Evolutionary conservation across 139 green algal species (phyloP), one percentile per base, ranked within the genome.

Genomic region (Monoraphidium neglectum): DNA sequence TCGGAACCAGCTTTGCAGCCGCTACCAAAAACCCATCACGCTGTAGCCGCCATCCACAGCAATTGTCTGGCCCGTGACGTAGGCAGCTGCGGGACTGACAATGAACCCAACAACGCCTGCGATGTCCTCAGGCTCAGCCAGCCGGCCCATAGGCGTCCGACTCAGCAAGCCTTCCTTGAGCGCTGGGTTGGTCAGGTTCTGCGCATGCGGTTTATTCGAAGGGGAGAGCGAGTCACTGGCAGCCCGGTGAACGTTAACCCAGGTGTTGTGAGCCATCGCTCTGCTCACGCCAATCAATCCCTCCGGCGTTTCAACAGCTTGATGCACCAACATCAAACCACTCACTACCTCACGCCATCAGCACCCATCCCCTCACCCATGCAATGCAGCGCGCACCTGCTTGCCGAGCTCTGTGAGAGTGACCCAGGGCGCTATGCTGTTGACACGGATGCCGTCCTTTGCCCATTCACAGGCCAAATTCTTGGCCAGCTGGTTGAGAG

Each of bases 401-500:
- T 85, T 62, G 0, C 85, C 86, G 51, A 94, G 63, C 37, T 74
- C 66, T 23, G 93, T 97, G 32, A 76, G 70, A 8, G 85, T 95
- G 77, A 96, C 96, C 90, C 93, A 95, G 1, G 94, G 94, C 32
- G 90, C 87, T 15, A 98, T 83, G 1, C 83, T 77, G 63, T 97
- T 93, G 16, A 93, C 88, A 0, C 93, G 74, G 43, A 98, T 94
- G 37, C 88, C 83, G 40, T 96, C 64, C 16, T 0, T 46, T 0
- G 91, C 95, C 94, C 94, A 98, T 67, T 98, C 94, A 47, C 88
- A 95, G 1, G 92, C 90, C 33, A 97, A 73, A 66, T 91, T 95
- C 28, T 83, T 86, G 1, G 88, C 86, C 37, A 98, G 76, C 78
- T 98, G 94, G 75, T 98, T 97, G 61, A 98, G 80, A 1, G 87